phyloP scores from a whole-genome alignment of 495 filamentous ascomycete species.

The Tricharina praecox region DNA sequence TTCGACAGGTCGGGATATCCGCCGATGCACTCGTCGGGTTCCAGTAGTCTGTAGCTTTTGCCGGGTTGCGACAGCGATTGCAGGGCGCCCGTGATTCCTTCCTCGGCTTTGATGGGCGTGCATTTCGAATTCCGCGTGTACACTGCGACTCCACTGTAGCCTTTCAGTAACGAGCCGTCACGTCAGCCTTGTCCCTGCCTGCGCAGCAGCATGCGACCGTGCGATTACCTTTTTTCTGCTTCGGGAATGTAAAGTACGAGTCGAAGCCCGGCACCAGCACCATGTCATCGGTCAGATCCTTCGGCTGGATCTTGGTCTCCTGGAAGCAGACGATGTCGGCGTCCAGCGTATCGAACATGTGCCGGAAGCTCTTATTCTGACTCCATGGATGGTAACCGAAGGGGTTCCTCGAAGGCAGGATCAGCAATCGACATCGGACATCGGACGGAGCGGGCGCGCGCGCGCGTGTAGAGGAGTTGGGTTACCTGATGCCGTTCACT shows the following conservation, averaged over 20 bases:
- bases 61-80: constrained; percentile 52
- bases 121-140: constrained; percentile 85
- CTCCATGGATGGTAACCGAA: constrained; percentile 94
- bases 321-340: constrained; percentile 92
- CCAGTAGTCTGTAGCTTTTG: constrained; percentile 57
- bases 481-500: constrained; percentile 90
- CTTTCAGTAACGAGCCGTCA: constrained; percentile 33
- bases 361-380: constrained; percentile 61
- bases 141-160: constrained; percentile 92
- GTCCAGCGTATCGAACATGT: constrained; percentile 85
- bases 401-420: no score
- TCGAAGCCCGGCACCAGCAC: constrained; percentile 92
- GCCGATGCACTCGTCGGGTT: constrained; percentile 68
- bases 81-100: constrained; percentile 74
- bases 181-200: not conserved
- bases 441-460: no score
- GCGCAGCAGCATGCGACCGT: not conserved
- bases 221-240: constrained; percentile 66
- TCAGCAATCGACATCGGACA: no score
- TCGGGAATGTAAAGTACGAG: constrained; percentile 84
- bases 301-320: constrained; percentile 90
- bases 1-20: constrained; percentile 51
- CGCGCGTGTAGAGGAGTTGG: no score
- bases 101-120: constrained; percentile 77
- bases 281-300: constrained; percentile 90